Base-by-base conservation (phyloP, 495 filamentous ascomycete genomes). In the Endocarpon pusillum region DNA sequence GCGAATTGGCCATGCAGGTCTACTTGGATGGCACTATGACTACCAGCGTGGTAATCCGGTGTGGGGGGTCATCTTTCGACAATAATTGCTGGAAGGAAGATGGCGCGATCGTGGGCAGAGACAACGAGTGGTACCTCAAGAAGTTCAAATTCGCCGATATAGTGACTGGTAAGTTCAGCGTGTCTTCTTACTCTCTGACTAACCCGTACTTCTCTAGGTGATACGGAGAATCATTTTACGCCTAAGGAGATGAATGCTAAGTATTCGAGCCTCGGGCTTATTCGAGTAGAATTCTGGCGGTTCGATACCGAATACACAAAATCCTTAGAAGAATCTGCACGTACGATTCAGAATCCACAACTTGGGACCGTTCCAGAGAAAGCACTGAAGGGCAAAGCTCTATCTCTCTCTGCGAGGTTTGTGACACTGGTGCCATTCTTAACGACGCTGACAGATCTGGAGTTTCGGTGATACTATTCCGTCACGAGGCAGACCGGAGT, bases 381-480 rank as follows among this genome's bases (percentile, higher is more conserved):
- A 21, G 28, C 30, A 10, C 19, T 34, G 4, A 34, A 21, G 34
- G 36, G 36, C 19, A 18, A 35, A 23, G 36, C 36, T 18, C 9
- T 34, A 7, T 38, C 36, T 10, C 10, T 18, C 16, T 2, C 8
- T 15, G 21, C 33, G 12, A 35, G 19, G 33, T 35, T 8, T 25
- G 8, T 12, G 23, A 8, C 23, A 12, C 23, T 12, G 12, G 12
- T 25, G 8, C 23, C 12, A 8, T 8, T 12, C 23, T 8, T 8
- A 25, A 25, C 12, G 23, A 8, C 23, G 12, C 23, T 25, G 23
- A 25, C 23, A 25, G 8, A 25, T 8, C 23, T 8, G 12, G 23
- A 8, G 8, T 25, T 12, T 8, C 23, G 23, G 8, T 25, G 8
- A 12, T 8, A 12, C 12, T 25, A 8, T 12, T 25, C 12, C 12